phyloP scores from a whole-genome alignment of 2,329 filamentous ascomycete species.

The Plectosphaerella cucumerina region DNA sequence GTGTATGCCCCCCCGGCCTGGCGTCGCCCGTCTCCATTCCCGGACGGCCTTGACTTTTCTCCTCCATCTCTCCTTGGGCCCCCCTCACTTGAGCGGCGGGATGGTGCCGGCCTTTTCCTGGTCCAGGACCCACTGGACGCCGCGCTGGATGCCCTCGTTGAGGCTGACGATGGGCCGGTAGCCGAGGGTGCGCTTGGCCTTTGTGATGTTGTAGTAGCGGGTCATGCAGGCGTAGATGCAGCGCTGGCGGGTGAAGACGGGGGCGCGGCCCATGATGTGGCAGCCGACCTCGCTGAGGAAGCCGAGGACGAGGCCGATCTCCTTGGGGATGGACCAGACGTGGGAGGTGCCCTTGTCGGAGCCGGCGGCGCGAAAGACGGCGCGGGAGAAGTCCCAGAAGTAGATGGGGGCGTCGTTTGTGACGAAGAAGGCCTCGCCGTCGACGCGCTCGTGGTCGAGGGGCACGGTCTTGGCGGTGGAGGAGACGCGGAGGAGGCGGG shows the following conservation, averaged over 20 bases:
- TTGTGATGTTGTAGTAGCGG: slow-evolving; percentile 72
- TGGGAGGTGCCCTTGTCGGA: slow-evolving; percentile 45
- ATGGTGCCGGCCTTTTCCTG: slow-evolving; percentile 35
- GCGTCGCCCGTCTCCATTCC: too few species aligned
- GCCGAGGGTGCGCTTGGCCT: slow-evolving; percentile 66
- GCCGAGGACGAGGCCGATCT: slow-evolving; percentile 48
- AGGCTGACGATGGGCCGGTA: slow-evolving; percentile 65
- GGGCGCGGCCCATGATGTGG: slow-evolving; percentile 43
- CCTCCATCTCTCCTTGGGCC: neutral
- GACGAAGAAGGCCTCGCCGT: slow-evolving; percentile 85
- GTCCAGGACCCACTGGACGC: slow-evolving; percentile 51
- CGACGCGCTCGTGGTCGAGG: slow-evolving; percentile 69
- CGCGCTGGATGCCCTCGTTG: slow-evolving; percentile 56
- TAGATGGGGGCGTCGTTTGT: slow-evolving; percentile 86
- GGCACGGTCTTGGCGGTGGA: slow-evolving; percentile 51
- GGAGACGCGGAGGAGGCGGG: slow-evolving; percentile 60
- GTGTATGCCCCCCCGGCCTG: too few species aligned
- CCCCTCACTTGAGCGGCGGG: neutral
- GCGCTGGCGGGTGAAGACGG: slow-evolving; percentile 55
- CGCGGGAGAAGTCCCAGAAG: slow-evolving; percentile 84
- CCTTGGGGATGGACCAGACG: slow-evolving; percentile 51
- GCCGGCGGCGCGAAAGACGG: slow-evolving; percentile 67
- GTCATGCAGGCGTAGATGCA: slow-evolving; percentile 70
- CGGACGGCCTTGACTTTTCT: neutral
- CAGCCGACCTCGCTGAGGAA: slow-evolving; percentile 49